Percentiles rank a stretch among this genome's conserved stretches.
phyloP scores from a whole-genome alignment of 257 asterid species.

The Penstemon eatonii region DNA sequence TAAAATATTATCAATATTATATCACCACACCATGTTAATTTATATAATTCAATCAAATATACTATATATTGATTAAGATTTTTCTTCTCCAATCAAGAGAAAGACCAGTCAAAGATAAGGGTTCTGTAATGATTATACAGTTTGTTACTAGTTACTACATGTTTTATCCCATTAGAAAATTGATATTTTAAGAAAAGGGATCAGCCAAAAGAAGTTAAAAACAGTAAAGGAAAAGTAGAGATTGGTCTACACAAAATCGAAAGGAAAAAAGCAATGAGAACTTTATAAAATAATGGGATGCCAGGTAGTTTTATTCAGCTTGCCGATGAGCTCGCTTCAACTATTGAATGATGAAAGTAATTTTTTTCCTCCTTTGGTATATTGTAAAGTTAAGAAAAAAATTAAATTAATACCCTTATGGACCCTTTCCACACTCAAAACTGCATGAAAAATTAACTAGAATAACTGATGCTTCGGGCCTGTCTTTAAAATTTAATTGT shows the following conservation, averaged over 20 bases:
- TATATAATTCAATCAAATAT: too few species aligned
- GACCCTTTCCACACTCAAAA: constrained; percentile 23
- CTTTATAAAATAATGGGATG: constrained; percentile 30
- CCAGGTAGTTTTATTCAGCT: constrained; percentile 39
- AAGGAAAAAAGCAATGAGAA: background rate
- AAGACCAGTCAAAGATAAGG: constrained; percentile 63
- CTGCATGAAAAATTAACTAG: too few species aligned
- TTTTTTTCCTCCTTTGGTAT: constrained; percentile 31
- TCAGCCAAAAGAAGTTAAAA: constrained; percentile 26
- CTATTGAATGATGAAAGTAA: constrained; percentile 36
- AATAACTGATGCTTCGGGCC: too few species aligned
- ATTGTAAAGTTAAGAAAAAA: constrained; percentile 25
- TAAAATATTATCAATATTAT: too few species aligned
- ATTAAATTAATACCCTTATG: constrained; percentile 18
- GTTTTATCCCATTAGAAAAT: constrained; percentile 38
- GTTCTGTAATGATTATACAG: constrained; percentile 47
- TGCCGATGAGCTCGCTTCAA: background rate
- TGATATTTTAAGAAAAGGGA: constrained; percentile 55
- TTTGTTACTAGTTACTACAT: constrained; percentile 30
- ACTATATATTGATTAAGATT: too few species aligned
- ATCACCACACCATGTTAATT: too few species aligned
- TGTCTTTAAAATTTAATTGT: too few species aligned
- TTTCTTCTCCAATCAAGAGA: background rate
- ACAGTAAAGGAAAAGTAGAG: constrained; percentile 47
- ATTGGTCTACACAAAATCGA: constrained; percentile 31